Evolutionary conservation across 495 filamentous ascomycete genomes (phyloP).

Genomic region (Sabuloglossum arenarium): DNA sequence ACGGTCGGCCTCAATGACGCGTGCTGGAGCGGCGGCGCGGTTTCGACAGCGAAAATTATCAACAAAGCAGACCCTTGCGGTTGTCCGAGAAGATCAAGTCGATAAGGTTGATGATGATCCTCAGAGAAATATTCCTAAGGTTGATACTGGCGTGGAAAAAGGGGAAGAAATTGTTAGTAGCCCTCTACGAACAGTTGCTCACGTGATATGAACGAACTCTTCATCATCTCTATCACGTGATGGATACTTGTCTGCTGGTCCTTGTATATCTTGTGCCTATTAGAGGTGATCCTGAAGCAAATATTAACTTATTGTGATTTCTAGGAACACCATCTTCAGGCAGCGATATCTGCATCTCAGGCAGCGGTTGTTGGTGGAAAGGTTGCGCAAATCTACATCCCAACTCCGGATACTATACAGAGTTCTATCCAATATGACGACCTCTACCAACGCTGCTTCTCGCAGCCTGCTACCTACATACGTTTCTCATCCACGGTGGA

Average conservation of each 20-base stretch:
- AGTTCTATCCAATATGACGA: constrained; percentile 67
- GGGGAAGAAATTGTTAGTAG: constrained; percentile 85
- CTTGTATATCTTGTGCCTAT: not conserved
- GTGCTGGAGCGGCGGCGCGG: constrained; percentile 5
- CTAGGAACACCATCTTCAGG: constrained; percentile 97
- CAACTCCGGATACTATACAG: constrained; percentile 61
- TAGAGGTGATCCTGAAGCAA: not conserved
- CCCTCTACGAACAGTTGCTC: too few species aligned
- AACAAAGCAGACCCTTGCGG: constrained; percentile 63
- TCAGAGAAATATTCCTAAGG: constrained; percentile 48
- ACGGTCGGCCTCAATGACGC: constrained; percentile 6
- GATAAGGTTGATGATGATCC: constrained; percentile 51
- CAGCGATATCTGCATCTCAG: constrained; percentile 55
- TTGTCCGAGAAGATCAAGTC: constrained; percentile 77
- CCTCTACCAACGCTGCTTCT: constrained; percentile 59
- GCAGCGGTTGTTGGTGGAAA: constrained; percentile 48
- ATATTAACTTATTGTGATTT: not conserved
- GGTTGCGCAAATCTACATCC: constrained; percentile 54
- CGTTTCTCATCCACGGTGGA: constrained; percentile 96
- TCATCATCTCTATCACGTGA: constrained; percentile 23
- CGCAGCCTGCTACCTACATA: constrained; percentile 79
- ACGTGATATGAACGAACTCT: constrained; percentile 11
- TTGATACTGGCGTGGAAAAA: constrained; percentile 93
- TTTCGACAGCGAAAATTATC: constrained; percentile 75
- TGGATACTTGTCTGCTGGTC: not conserved